Base-by-base conservation (phyloP, 441 rosid species). In the Brassica hybrid region DNA sequence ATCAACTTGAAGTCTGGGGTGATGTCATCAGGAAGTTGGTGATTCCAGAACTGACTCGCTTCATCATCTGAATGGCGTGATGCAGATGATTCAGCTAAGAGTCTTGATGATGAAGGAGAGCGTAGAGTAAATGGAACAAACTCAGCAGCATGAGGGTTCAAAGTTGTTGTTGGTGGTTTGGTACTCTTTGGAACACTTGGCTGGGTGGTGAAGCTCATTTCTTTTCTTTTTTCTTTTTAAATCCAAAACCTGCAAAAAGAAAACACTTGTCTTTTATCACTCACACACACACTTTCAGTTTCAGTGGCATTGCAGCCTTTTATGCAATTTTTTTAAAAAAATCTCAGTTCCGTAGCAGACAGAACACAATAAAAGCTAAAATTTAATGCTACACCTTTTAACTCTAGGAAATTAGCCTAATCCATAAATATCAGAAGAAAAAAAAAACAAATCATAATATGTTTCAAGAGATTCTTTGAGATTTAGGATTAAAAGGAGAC, bases 71-170 rank as follows among this genome's bases (percentile, higher is more conserved):
- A 91, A 23, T 88, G 86, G 83, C 89, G 90, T 13, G 98, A 93
- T 58, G 83, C 71, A 32, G 96, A 84, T 50, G 97, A 91, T 66
- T 86, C 97, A 1, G 89, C 48, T 76, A 82, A n/a, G n/a, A n/a
- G n/a, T n/a, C n/a, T n/a, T n/a, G n/a, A n/a, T n/a, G n/a, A 81
- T 17, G 91, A 74, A 57, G 95, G 83, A 19, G 94, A 84, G 21
- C 94, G 85, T 57, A 89, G 90, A 25, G 95, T 73, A 76, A 88
- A 86, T 9, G 99, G 99, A 78, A 95, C 80, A 12, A 95, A 95
- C 86, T 90, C 99, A 9, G 96, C 97, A 7, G 99, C 99, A 85
- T 91, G 86, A 12, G 99, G 99, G 70, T 95, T 95, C 84, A 93
- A 87, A 69, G 56, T n/a, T 76, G 56, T n/a, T n/a, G n/a, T n/a